Evolutionary conservation across 495 filamentous ascomycete genomes (phyloP), one percentile per base, ranked within the genome.

Genomic region (Hypoxylon lenormandii): DNA sequence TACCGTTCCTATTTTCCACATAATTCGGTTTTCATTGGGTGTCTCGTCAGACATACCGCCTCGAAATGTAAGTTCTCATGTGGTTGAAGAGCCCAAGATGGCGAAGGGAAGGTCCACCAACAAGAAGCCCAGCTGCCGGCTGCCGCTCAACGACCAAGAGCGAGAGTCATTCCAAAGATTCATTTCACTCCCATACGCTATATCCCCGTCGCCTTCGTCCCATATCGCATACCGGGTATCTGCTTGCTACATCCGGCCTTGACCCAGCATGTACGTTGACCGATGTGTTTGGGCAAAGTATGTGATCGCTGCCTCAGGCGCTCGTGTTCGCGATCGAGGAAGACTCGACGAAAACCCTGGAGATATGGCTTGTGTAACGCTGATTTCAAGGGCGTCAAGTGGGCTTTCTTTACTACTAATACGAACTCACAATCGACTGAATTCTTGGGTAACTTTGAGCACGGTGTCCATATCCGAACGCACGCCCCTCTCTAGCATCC

Each of bases 401-500:
- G 38, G 51, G 21, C 47, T 49, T 66, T 42, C 8, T n/a, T 36
- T 45, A 51, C 22, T 33, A 51, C 48, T 28, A 33, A 51, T 51
- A 51, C 48, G 13, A 15, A 36, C 36, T 30, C 36, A 43, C 16
- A 37, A 26, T 43, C 11, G 52, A 30, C n/a, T 28, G 13, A 51
- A 23, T 21, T 52, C 45, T 67, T 38, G 64, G 57, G 50, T 57
- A 68, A 33, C 58, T 50, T 67, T 49, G 46, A 54, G 64, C 56
- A 56, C 57, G 43, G 51, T 56, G 49, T 67, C 42, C 51, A 42
- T 61, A 50, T 36, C 37, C 58, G 50, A 69, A 11, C 23, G 47
- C 42, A 69, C 58, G 45, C 53, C 28, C 30, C 66, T 69, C 57
- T 22, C 21, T 15, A 45, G 21, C 45, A 10, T 51, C 23, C 22